phyloP scores from a whole-genome alignment of 768 basidiomycete species.

The Tubosaeta sp. region DNA sequence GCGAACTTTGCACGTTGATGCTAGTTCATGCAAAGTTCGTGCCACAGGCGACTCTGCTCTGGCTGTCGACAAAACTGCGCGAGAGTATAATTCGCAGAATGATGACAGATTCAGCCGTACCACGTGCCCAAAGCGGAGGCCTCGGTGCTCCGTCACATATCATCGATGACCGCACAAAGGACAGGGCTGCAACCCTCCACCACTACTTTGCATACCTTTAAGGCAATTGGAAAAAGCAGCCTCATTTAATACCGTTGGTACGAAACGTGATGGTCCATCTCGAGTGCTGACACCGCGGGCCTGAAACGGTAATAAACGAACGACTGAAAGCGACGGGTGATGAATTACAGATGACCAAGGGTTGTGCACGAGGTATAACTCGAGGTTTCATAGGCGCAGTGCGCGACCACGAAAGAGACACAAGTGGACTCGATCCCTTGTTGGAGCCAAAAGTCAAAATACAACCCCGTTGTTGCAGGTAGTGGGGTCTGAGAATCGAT shows the following conservation, averaged over 20 bases:
- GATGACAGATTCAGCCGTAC: not conserved
- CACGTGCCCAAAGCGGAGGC: constrained; percentile 1
- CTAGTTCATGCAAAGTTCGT: not conserved
- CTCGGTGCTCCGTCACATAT: not conserved
- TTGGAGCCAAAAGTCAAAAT: not conserved
- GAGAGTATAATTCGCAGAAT: not conserved
- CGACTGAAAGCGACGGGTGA: not conserved
- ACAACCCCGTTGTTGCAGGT: not conserved
- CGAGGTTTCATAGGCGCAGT: not conserved
- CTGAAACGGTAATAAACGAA: not conserved
- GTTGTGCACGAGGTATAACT: not conserved
- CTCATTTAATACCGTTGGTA: constrained; percentile 1
- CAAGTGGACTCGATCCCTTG: not conserved
- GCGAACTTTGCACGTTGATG: not conserved
- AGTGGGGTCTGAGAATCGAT: not conserved
- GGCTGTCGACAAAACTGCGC: not conserved
- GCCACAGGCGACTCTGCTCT: not conserved
- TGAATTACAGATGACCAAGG: not conserved
- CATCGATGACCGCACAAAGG: constrained; percentile 6
- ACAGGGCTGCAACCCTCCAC: constrained; percentile 6
- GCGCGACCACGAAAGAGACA: not conserved
- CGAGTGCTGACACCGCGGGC: not conserved
- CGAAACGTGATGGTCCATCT: constrained; percentile 1
- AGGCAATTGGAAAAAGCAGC: not conserved
- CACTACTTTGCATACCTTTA: not conserved